Evolutionary conservation across 192 early-diverging fungal genomes (phyloP), one percentile per base, ranked within the genome.

Genomic region (Coemansia sp.): DNA sequence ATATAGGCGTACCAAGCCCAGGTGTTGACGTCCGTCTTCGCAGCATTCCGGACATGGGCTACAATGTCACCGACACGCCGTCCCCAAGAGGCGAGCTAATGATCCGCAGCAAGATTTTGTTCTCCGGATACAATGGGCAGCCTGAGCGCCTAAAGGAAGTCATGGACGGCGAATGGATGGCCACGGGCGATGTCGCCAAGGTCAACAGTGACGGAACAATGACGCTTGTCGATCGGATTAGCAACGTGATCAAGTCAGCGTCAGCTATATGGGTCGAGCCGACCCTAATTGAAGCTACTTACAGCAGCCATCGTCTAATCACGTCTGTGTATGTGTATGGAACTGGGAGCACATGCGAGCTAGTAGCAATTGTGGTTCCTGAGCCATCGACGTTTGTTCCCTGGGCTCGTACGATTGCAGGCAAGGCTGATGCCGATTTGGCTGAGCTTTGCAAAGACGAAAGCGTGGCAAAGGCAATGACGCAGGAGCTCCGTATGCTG

Each of bases 261-360:
- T 85, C 86, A 54, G 91, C 90, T 41, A 86, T 88, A 64, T 96
- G 90, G 69, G 81, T 98, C 59, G 89, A 92, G 4, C 90, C 91
- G 8, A 94, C 96, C 60, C 87, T 89, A 69, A 81, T 98, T 61
- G 89, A 92, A 5, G 89, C 91, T 8, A 94, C 96, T 4, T 71
- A 81, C 41, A 59, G 62, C 13, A 72, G 65, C 18, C 66, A 69
- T 53, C 58, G 64, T 46, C 49, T 83, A 3, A 37, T 86, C 25
- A 33, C 67, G 30, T 82, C 84, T 56, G 70, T 81, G 23, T 85
- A 71, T 56, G 67, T 86, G 4, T 68, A 84, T 27, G 84, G 85
- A 45, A 81, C 85, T 48, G 71, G 69, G 0, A 39, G 84, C 21
- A 64, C 81, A 44, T 53, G 43, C 23, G 71, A 57, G 15, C 62